Evolutionary conservation across 192 early-diverging fungal species (phyloP).

Genomic region (Radiomyces spectabilis): DNA sequence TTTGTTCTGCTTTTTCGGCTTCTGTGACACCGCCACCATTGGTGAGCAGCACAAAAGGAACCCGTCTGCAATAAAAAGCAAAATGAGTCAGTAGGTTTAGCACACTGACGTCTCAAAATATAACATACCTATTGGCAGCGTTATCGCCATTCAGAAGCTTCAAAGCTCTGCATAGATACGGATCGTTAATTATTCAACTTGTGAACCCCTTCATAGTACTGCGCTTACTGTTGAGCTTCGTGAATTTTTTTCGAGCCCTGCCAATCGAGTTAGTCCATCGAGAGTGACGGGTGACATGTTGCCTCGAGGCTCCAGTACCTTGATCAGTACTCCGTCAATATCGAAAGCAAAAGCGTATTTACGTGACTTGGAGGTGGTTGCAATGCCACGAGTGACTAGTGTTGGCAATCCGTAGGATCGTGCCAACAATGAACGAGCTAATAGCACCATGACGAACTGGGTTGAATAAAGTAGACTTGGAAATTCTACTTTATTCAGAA

Average conservation of each 20-base stretch:
- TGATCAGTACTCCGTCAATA: conserved; percentile 86
- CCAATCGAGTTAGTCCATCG: background rate
- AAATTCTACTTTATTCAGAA: too few species aligned
- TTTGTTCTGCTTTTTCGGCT: conserved; percentile 58
- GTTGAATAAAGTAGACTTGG: too few species aligned
- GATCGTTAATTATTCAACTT: background rate
- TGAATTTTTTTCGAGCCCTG: conserved; percentile 63
- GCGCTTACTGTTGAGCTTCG: conserved; percentile 39
- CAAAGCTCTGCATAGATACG: conserved; percentile 39
- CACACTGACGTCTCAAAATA: background rate
- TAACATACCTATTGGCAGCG: conserved; percentile 21
- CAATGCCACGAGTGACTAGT: background rate
- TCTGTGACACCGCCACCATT: conserved; percentile 86
- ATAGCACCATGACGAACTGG: too few species aligned
- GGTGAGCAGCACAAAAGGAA: conserved; percentile 77
- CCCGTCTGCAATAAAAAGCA: conserved; percentile 29
- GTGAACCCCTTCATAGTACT: too few species aligned
- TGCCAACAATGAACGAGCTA: too few species aligned
- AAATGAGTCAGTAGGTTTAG: background rate
- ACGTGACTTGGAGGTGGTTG: background rate
- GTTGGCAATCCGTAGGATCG: too few species aligned
- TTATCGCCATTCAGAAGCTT: conserved; percentile 57
- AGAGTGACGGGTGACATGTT: background rate
- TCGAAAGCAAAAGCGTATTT: conserved; percentile 50
- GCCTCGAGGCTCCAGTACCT: conserved; percentile 27